Conservation (phyloP, 23 red algal species). For the Pyropia yezoensis region DNA sequence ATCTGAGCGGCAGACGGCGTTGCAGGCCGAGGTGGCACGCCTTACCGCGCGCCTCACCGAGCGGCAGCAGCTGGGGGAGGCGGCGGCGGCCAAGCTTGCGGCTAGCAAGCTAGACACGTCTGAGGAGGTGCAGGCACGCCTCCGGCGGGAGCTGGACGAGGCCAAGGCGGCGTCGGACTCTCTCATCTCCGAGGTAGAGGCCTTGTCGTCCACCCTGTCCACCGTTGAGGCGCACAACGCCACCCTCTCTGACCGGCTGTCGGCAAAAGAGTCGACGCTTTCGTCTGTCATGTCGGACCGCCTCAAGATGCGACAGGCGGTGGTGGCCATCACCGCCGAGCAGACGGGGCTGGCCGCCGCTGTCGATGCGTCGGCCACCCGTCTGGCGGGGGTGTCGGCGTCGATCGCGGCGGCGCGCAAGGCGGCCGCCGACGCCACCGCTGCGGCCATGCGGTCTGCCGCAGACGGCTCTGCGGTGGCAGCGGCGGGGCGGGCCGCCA, state of each 20-base stretch:
- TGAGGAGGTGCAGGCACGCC: too few relatives aligned
- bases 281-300: constrained; percentile 71
- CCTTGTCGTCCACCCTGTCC: constrained; percentile 59
- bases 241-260: constrained; percentile 40
- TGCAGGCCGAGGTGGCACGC: too few relatives aligned
- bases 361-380: constrained; percentile 35
- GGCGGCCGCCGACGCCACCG: constrained; percentile 31
- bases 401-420: constrained; percentile 37
- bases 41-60: too few relatives aligned
- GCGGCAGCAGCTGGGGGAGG: too few relatives aligned
- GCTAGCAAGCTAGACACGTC: too few relatives aligned
- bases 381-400: constrained; percentile 40
- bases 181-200: constrained; percentile 83
- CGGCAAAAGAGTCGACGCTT: constrained; percentile 72
- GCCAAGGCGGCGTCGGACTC: constrained; percentile 31
- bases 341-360: constrained; percentile 39
- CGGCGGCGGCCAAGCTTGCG: too few relatives aligned
- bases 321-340: constrained; percentile 74
- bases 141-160: constrained; percentile 28
- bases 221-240: constrained; percentile 64
- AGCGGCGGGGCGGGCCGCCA: constrained; percentile 20
- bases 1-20: too few relatives aligned
- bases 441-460: constrained; percentile 14
- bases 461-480: constrained; percentile 26
- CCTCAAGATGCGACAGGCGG: constrained; percentile 59